A percentile compares a stretch with the other conserved stretches of the same genome.
phyloP scores from a whole-genome alignment of 345 rosid species.

The Moricandia arvensis region DNA sequence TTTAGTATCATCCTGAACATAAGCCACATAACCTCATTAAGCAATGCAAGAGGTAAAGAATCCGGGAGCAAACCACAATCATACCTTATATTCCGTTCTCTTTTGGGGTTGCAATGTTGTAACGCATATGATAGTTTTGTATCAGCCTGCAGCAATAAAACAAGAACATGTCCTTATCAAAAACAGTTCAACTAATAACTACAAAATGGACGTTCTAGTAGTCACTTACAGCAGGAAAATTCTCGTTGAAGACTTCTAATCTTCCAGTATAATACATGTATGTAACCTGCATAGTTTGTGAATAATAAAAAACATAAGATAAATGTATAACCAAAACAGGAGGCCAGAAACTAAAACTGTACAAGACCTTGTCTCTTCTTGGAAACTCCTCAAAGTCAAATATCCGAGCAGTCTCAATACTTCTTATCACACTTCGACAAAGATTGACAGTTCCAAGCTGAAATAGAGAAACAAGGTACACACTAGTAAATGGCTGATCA shows the following conservation, averaged over 20 bases:
- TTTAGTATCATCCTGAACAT: constrained; percentile 83
- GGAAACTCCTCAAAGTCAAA: constrained; percentile 98
- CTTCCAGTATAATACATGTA: constrained; percentile 99
- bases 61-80: constrained; percentile 23
- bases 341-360: constrained; percentile 7
- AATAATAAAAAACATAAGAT: not conserved
- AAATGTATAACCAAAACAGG: not conserved
- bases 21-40: constrained; percentile 16
- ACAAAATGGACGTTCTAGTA: not conserved
- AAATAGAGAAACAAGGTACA: constrained; percentile 17
- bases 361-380: constrained; percentile 73
- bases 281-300: constrained; percentile 61
- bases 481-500: not conserved
- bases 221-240: constrained; percentile 80
- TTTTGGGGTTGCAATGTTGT: constrained; percentile 61
- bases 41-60: not conserved
- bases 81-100: constrained; percentile 82
- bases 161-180: not conserved
- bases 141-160: constrained; percentile 70
- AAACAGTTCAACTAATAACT: not conserved
- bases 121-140: constrained; percentile 87
- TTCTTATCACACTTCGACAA: constrained; percentile 96
- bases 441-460: constrained; percentile 99
- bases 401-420: constrained; percentile 94
- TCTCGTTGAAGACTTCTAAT: constrained; percentile 97